These are phyloP conservation scores for Candida michaelii DNA, from an alignment of 805 yeast genomes.

Conservation along the genomic window DNA sequence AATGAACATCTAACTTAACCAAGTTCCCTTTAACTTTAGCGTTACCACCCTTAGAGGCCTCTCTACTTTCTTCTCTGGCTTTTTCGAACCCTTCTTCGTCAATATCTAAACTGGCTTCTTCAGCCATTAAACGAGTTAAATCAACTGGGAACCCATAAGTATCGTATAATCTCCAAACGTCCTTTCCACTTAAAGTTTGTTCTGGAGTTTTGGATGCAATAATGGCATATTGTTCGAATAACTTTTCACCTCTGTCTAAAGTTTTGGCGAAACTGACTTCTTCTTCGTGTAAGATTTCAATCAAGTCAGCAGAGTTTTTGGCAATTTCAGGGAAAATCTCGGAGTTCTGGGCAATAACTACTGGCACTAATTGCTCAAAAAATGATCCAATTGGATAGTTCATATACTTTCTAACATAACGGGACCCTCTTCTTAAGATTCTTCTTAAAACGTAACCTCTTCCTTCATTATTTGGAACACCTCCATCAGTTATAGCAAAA, in stretches of 20 bases:
- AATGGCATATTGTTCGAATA: constrained; percentile 90
- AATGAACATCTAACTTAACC: constrained; percentile 88
- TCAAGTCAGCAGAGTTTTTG: constrained; percentile 67
- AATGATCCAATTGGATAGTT: constrained; percentile 93
- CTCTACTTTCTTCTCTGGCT: constrained; percentile 85
- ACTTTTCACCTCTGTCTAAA: constrained; percentile 94
- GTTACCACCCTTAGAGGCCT: constrained; percentile 91
- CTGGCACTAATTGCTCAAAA: constrained; percentile 89
- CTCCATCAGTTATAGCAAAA: constrained; percentile 96
- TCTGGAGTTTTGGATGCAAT: constrained; percentile 73
- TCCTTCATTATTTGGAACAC: constrained; percentile 99
- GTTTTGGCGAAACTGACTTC: constrained; percentile 94
- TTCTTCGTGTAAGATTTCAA: constrained; percentile 93
- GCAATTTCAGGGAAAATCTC: constrained; percentile 91
- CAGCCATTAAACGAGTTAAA: constrained; percentile 97
- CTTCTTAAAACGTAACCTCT: constrained; percentile 98
- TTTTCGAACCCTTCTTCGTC: constrained; percentile 91
- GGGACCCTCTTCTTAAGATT: constrained; percentile 95
- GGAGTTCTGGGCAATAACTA: constrained; percentile 82
- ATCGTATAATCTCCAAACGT: constrained; percentile 97
- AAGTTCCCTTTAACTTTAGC: constrained; percentile 53
- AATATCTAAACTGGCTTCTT: constrained; percentile 89
- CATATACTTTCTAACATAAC: constrained; percentile 95
- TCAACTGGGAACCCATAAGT: constrained; percentile 99
- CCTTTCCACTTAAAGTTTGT: constrained; percentile 83